phyloP scores from a whole-genome alignment of 2,329 filamentous ascomycete genomes.

The Emydomyces testavorans region DNA sequence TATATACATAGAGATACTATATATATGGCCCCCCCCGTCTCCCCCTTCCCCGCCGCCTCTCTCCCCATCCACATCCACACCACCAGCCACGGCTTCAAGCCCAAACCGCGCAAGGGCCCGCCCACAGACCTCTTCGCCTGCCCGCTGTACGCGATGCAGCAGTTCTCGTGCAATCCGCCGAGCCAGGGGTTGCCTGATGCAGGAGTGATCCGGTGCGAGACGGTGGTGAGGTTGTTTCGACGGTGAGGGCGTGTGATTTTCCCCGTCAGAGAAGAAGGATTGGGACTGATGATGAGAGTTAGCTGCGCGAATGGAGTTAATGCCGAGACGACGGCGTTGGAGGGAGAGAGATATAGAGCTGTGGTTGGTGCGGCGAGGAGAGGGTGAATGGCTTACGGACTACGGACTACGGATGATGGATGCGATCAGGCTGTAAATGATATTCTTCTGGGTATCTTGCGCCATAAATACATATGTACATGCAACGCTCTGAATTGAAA shows the following conservation, averaged over 20 bases:
- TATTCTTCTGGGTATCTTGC: constrained; percentile 6
- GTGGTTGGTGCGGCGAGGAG: background rate
- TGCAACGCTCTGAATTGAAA: constrained; percentile 2
- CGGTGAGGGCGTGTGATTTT: constrained; percentile 35
- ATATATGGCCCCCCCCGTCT: constrained; percentile 50
- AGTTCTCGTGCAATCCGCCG: constrained; percentile 50
- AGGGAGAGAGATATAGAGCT: constrained; percentile 21
- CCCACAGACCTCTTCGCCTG: constrained; percentile 45
- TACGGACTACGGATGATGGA: background rate
- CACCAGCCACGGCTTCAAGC: constrained; percentile 33
- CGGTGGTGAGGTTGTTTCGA: constrained; percentile 48
- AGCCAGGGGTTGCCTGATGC: constrained; percentile 33
- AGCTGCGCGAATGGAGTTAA: constrained; percentile 44
- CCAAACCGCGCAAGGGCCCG: constrained; percentile 42
- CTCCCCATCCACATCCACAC: constrained; percentile 44
- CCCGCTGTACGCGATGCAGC: constrained; percentile 47
- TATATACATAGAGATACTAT: no score
- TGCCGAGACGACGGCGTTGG: constrained; percentile 53
- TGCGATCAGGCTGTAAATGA: background rate
- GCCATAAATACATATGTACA: no score
- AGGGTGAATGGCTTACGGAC: background rate
- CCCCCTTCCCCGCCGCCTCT: constrained; percentile 42
- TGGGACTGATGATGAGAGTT: background rate
- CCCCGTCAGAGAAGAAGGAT: background rate
- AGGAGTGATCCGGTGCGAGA: constrained; percentile 42